A percentile compares a stretch with the other conserved stretches of the same genome.
Evolutionary conservation across 768 basidiomycete genomes (phyloP).

Genomic region (Boletus rufocinnamomeus): DNA sequence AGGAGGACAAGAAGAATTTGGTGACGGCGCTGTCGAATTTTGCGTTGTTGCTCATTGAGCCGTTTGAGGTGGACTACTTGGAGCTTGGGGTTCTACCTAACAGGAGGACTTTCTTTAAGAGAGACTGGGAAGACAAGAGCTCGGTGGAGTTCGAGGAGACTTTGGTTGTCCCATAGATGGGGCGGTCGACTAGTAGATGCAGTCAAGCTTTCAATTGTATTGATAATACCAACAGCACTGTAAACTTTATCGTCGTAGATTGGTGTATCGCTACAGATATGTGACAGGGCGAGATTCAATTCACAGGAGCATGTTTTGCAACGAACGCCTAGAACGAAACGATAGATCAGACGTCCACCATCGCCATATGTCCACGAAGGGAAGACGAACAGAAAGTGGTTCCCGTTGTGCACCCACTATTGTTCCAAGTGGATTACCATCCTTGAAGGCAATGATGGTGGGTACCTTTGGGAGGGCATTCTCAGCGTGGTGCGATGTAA

Average conservation of each 20-base stretch:
- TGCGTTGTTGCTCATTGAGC: constrained; percentile 71
- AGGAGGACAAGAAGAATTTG: constrained; percentile 48
- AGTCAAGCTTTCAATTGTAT: background rate
- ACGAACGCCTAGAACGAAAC: background rate
- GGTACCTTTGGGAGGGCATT: background rate
- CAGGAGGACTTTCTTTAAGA: constrained; percentile 55
- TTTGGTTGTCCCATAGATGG: constrained; percentile 58
- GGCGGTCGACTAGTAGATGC: background rate
- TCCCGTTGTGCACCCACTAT: background rate
- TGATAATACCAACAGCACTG: background rate
- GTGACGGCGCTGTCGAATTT: constrained; percentile 65
- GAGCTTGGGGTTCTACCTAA: constrained; percentile 62
- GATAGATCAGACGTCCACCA: background rate
- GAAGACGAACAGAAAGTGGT: background rate
- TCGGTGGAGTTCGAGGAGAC: constrained; percentile 57
- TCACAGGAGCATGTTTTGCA: constrained; percentile 1
- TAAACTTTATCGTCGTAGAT: background rate
- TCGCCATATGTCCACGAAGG: no score
- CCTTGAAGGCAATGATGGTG: constrained; percentile 5
- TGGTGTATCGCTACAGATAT: background rate
- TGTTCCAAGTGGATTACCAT: constrained; percentile 1
- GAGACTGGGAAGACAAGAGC: constrained; percentile 31
- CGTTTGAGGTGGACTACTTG: constrained; percentile 65
- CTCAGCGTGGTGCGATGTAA: background rate
- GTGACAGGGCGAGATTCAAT: background rate